Conservation (phyloP, 345 rosid species). For the Noccaea caerulescens region DNA sequence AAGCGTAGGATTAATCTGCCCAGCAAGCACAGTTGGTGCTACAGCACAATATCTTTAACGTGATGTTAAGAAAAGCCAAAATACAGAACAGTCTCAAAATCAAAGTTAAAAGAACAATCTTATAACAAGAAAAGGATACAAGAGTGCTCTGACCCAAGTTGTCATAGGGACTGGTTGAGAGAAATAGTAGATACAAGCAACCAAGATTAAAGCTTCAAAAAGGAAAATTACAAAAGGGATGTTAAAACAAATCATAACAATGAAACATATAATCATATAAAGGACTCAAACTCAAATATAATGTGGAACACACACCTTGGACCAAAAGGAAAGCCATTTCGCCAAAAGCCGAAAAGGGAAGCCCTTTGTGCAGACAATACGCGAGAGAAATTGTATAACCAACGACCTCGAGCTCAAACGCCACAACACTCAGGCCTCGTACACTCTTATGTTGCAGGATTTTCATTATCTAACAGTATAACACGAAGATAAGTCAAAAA, state of each 20-base stretch:
- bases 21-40: conserved; percentile 84
- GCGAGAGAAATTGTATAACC: conserved; percentile 92
- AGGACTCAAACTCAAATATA: neutral
- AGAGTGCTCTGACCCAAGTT: conserved; percentile 63
- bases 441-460: conserved; percentile 79
- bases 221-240: conserved; percentile 10
- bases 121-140: conserved; percentile 58
- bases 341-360: conserved; percentile 94
- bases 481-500: neutral
- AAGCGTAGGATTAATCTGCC: conserved; percentile 77
- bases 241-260: conserved; percentile 26
- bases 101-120: conserved; percentile 12
- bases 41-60: conserved; percentile 73
- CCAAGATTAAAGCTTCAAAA: conserved; percentile 70
- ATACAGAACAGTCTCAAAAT: neutral
- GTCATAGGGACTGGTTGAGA: conserved; percentile 58
- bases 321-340: conserved; percentile 85
- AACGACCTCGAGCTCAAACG: conserved; percentile 90
- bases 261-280: neutral
- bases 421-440: conserved; percentile 75
- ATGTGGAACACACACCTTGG: conserved; percentile 57
- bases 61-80: conserved; percentile 43
- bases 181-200: conserved; percentile 68
- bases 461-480: conserved; percentile 60
- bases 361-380: conserved; percentile 88